A percentile compares a stretch with the other conserved stretches of the same genome.
Conservation (phyloP, 2,329 filamentous ascomycete genomes). For the Magnaporthales sp. region DNA sequence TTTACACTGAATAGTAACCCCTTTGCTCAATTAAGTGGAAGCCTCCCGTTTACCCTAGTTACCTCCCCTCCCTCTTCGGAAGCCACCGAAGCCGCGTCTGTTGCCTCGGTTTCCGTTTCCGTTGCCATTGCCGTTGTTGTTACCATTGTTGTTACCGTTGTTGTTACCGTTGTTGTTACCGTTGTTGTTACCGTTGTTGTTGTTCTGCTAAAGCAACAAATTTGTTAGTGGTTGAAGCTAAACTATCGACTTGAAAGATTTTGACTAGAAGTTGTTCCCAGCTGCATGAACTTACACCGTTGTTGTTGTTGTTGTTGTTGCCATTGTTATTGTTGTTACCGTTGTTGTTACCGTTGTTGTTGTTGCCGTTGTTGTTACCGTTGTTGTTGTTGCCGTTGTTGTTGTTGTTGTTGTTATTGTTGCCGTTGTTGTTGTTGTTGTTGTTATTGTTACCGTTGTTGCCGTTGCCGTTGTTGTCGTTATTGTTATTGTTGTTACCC, state of each 20-base stretch:
- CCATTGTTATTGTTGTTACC: not conserved
- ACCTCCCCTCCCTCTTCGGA: not conserved
- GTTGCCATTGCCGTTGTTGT: not conserved
- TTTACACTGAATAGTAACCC: not conserved
- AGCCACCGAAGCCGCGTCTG: not conserved
- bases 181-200: too few relatives aligned
- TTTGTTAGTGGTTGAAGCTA: too few relatives aligned
- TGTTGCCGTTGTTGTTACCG: not conserved
- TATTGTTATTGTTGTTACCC: not conserved
- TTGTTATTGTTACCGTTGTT: not conserved
- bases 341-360: not conserved
- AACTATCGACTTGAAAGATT: too few relatives aligned
- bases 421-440: not conserved
- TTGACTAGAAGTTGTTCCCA: too few relatives aligned
- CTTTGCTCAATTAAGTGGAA: not conserved
- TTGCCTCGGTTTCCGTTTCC: not conserved
- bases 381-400: not conserved
- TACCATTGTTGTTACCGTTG: not conserved
- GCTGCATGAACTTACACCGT: not conserved
- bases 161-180: too few relatives aligned
- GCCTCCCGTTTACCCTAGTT: not conserved
- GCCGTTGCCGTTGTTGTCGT: not conserved
- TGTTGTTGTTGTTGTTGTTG: not conserved
- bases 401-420: not conserved
- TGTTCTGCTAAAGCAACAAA: too few relatives aligned